Base-by-base conservation (phyloP, 225 moss, liverwort and hornwort genomes). In the Bryum argenteum region DNA sequence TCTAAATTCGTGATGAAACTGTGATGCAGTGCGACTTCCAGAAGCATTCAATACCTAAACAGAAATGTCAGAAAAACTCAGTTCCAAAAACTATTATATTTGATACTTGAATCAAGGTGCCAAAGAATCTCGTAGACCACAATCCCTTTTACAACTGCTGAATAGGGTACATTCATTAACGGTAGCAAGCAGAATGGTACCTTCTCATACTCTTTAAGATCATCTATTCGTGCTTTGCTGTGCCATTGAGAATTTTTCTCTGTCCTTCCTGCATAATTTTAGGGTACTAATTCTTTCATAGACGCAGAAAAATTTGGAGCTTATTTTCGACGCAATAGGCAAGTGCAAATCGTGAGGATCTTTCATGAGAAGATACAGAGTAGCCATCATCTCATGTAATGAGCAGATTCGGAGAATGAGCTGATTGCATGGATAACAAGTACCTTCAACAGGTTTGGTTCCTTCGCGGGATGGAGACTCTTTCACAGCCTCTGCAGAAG, bases 361-460 rank as follows among this genome's bases (percentile, higher is more conserved):
- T 16, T 26, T 42, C 19, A 42, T 40, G 16, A 65, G 48, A 39
- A 54, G 42, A 72, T 33, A 50, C 26, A 28, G 21, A 51, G 0
- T 40, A 55, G 17, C 20, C 17, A 66, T 21, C 47, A 61, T 54
- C 55, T 61, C 48, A 28, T 37, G 40, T 43, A 21, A 55, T 41
- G 18, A 51, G n/a, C 18, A 20, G 26, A 58, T 63, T 38, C 21
- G 33, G 43, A 61, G 11, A 7, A 18, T 33, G 44, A 44, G 1
- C 20, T 20, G 19, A 19, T 58, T 54, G 14, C 57, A 58, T 11
- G 17, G 47, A 47, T 23, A 50, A 44, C 19, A 4, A 45, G 40
- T 76, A 84, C 78, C 80, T 75, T 81, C 54, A 58, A 8, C 24
- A 40, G 66, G 45, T 77, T 74, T 71, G 37, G n/a, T 52, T 71